Percentiles rank a stretch among this genome's conserved stretches.
phyloP scores from a whole-genome alignment of 305 asterid genomes.

The Solanum hybrid region DNA sequence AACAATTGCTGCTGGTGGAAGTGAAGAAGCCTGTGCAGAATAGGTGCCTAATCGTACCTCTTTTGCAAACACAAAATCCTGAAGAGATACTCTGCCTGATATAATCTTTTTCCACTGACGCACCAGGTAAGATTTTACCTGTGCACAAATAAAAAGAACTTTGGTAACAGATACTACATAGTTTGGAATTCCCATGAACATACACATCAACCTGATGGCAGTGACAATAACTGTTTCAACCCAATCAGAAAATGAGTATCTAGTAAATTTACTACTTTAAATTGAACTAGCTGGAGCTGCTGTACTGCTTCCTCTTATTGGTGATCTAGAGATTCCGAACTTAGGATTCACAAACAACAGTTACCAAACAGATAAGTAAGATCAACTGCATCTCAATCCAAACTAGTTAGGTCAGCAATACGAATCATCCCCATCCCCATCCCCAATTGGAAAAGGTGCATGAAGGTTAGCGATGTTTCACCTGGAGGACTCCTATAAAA shows the following conservation, averaged over 20 bases:
- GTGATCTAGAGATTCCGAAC: background rate
- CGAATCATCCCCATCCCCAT: background rate
- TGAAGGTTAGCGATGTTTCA: background rate
- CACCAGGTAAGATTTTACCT: conserved; percentile 67
- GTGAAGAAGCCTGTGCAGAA: conserved; percentile 50
- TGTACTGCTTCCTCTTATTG: background rate
- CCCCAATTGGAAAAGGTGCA: background rate
- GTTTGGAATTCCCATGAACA: background rate
- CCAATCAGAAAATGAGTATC: background rate
- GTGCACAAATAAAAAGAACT: conserved; percentile 12
- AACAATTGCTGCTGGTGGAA: conserved; percentile 96
- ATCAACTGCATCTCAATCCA: background rate
- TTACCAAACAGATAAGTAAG: background rate
- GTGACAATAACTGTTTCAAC: background rate
- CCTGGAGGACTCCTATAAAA: background rate
- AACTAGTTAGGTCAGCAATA: background rate
- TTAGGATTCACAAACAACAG: background rate
- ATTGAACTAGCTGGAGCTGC: background rate
- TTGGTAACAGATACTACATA: background rate
- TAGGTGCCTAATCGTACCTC: conserved; percentile 96
- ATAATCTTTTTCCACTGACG: conserved; percentile 91
- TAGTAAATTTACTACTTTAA: background rate
- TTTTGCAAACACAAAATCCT: conserved; percentile 93
- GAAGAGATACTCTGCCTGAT: conserved; percentile 78
- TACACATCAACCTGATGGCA: background rate